Evolutionary conservation across 176 grass and related monocot species (phyloP), one percentile per base, ranked within the genome.

Genomic region (Bonia amplexicaulis): DNA sequence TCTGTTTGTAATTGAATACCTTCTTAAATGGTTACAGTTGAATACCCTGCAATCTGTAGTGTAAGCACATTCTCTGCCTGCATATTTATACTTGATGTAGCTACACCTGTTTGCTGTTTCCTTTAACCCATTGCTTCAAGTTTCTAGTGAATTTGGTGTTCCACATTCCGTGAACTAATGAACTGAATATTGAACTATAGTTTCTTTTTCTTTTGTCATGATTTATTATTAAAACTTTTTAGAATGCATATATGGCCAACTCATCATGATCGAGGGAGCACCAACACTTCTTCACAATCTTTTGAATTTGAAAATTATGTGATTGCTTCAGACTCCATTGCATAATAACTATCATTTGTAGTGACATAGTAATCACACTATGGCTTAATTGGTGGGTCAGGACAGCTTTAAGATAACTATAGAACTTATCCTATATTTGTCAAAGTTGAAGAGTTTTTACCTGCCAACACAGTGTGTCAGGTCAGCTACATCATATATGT

Each of bases 351-450:
- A 81, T 66, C 23, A 74, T 74, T 31, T 49, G 12, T 39, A 41
- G 63, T n/a, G 1, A 29, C 16, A 40, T 80, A 85, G 26, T 19
- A 42, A 70, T 82, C 46, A 45, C 9, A 69, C 22, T 63, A 76
- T 74, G 45, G 42, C 54, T 71, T 70, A 69, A 59, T 69, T 89
- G 11, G 11, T 69, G 60, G 48, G 41, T 85, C 44, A 80, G 63
- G n/a, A 35, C 42, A 62, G 26, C 29, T 62, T 1, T 42, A 23
- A 78, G 14, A 26, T 70, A 66, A 53, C 12, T 31, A 20, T 15
- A 60, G 42, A 73, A 35, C 33, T 20, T 63, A 66, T 49, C 52
- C 23, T 62, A 29, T 22, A 31, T 78, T 62, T 31, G 35, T 49
- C 71, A 41, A 44, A 20, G 54, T 17, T 61, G 26, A 33, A 12